These are phyloP conservation scores for Leccinellum albellum DNA, from an alignment of 768 basidiomycete species.

Conservation along the genomic window DNA sequence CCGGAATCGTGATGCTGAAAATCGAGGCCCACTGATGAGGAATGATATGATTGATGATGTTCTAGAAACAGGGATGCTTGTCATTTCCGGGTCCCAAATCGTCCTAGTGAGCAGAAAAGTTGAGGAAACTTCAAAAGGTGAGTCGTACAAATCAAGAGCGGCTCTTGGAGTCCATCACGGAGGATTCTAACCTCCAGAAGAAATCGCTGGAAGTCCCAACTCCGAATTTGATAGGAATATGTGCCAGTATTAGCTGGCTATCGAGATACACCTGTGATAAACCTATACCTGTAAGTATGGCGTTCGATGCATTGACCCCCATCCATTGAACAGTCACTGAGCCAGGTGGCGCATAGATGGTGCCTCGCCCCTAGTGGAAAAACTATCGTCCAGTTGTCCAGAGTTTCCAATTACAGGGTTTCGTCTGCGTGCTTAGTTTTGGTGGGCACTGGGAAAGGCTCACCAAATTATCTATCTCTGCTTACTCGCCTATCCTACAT, in stretches of 20 bases:
- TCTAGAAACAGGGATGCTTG: not conserved
- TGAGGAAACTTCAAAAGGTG: not conserved
- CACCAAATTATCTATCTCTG: conserved; percentile 12
- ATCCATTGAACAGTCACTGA: not conserved
- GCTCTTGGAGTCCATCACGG: not conserved
- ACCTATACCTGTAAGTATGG: not conserved
- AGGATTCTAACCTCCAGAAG: not conserved
- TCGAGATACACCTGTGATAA: not conserved
- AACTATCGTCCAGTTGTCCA: conserved; percentile 18
- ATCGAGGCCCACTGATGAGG: not conserved
- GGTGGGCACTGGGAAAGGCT: conserved; percentile 16
- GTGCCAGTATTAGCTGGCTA: not conserved
- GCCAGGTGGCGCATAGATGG: conserved; percentile 4
- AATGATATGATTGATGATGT: not conserved
- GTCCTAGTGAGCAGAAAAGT: not conserved
- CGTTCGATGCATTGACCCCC: not conserved
- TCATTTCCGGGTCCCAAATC: not conserved
- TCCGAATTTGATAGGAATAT: not conserved
- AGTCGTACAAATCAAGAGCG: not conserved
- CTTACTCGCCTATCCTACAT: conserved; percentile 14
- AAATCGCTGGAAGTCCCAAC: not conserved
- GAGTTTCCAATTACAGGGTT: conserved; percentile 9
- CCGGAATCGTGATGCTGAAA: conserved; percentile 1
- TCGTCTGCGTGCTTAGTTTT: conserved; percentile 7
- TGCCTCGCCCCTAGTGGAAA: not conserved